Percentiles rank a stretch among this genome's conserved stretches.
phyloP scores from a whole-genome alignment of 192 early-diverging fungal genomes.

The Geranomyces michiganensis region DNA sequence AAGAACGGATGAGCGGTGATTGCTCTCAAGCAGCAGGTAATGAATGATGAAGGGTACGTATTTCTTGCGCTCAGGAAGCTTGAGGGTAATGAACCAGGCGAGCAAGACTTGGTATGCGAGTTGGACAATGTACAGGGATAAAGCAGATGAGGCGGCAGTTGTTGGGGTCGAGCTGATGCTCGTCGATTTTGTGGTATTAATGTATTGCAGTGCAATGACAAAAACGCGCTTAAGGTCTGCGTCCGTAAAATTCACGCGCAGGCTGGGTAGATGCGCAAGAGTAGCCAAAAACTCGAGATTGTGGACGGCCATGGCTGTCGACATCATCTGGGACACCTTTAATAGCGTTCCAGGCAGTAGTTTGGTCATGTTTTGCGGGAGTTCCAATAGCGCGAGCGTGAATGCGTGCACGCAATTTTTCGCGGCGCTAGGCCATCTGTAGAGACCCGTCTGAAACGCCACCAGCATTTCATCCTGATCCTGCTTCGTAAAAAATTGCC shows the following conservation, averaged over 20 bases:
- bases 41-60: constrained; percentile 82
- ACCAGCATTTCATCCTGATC: constrained; percentile 72
- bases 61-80: constrained; percentile 72
- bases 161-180: not conserved
- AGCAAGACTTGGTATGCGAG: constrained; percentile 93
- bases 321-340: constrained; percentile 82
- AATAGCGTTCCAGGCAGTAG: constrained; percentile 69
- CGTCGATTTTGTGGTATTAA: constrained; percentile 44
- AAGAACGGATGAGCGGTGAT: constrained; percentile 21
- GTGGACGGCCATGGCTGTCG: constrained; percentile 74
- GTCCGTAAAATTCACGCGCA: constrained; percentile 80
- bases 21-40: constrained; percentile 28
- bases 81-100: constrained; percentile 84
- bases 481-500: constrained; percentile 65
- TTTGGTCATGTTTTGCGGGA: constrained; percentile 77
- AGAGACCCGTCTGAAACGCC: constrained; percentile 76
- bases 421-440: constrained; percentile 67
- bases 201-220: constrained; percentile 88
- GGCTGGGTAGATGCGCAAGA: constrained; percentile 73
- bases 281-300: constrained; percentile 92
- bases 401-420: constrained; percentile 83
- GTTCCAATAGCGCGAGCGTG: constrained; percentile 75
- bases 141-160: not conserved
- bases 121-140: constrained; percentile 75
- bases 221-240: constrained; percentile 85